Conservation (phyloP, 2,329 filamentous ascomycete species). For the Hysterium pulicare region DNA sequence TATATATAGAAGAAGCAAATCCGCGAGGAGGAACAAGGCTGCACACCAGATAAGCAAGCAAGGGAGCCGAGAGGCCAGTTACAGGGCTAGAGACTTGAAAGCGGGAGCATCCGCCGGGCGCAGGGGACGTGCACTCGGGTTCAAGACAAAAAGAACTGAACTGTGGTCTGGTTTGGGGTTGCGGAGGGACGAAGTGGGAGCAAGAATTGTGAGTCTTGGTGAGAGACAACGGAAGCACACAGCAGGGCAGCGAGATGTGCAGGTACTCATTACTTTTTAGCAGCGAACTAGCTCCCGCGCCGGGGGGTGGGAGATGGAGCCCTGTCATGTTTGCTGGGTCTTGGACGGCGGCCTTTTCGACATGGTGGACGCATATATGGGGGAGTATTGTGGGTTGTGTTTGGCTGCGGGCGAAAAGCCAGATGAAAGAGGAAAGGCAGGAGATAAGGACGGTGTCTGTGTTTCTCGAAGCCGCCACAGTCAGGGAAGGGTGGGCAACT, state of each 20-base stretch:
- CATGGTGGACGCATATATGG: neutral
- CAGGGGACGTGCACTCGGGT: constrained; percentile 9
- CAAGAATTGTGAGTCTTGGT: constrained; percentile 2
- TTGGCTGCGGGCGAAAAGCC: neutral
- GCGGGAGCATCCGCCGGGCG: constrained; percentile 29
- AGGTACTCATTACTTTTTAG: constrained; percentile 32
- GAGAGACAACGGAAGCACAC: neutral
- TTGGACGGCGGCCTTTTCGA: neutral
- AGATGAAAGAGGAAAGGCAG: neutral
- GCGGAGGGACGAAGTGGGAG: constrained; percentile 2
- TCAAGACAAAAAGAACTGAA: neutral
- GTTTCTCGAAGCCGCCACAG: constrained; percentile 2
- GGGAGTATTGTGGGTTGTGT: constrained; percentile 15
- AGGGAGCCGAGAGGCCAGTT: neutral
- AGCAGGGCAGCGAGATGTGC: constrained; percentile 22
- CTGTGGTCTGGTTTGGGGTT: constrained; percentile 6
- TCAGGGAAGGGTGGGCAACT: neutral
- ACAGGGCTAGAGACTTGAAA: constrained; percentile 14
- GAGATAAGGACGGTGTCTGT: constrained; percentile 1
- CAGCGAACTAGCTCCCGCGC: constrained; percentile 32
- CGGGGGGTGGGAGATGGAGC: constrained; percentile 15
- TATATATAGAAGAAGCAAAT: constrained; percentile 5
- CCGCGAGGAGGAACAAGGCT: neutral
- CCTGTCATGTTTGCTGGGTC: neutral
- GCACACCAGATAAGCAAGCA: constrained; percentile 3